Conservation (phyloP, 805 yeast species). For the Candida peoriensis region DNA sequence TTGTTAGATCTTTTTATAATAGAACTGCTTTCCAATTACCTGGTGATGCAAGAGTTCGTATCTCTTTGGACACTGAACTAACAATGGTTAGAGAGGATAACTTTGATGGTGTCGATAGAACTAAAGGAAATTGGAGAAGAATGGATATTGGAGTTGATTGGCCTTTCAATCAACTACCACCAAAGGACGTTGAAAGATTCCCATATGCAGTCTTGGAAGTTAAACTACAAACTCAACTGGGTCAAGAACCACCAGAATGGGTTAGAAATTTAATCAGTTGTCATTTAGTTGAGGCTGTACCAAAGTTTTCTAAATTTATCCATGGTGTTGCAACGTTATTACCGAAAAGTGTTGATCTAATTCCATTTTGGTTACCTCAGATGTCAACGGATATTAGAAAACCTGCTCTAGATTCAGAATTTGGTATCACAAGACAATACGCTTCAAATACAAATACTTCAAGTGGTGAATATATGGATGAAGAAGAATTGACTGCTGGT, state of each 20-base stretch:
- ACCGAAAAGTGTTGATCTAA: constrained; percentile 74
- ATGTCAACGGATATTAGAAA: constrained; percentile 94
- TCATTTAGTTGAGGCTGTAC: constrained; percentile 96
- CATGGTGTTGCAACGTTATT: constrained; percentile 94
- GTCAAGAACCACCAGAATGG: constrained; percentile 99
- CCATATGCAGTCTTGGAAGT: constrained; percentile 98
- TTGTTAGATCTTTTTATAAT: constrained; percentile 91
- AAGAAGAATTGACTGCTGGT: constrained; percentile 56
- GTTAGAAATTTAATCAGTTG: constrained; percentile 86
- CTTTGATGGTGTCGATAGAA: constrained; percentile 88
- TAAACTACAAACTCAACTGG: constrained; percentile 93
- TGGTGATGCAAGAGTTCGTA: constrained; percentile 98
- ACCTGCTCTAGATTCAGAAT: constrained; percentile 45
- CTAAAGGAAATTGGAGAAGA: constrained; percentile 94
- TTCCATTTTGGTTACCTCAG: constrained; percentile 98
- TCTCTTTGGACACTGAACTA: constrained; percentile 93
- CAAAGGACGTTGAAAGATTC: constrained; percentile 82
- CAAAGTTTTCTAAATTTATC: constrained; percentile 94
- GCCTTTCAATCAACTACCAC: constrained; percentile 86
- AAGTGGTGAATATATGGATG: constrained; percentile 59
- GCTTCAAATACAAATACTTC: constrained; percentile 26
- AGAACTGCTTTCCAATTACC: constrained; percentile 99
- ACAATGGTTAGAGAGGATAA: constrained; percentile 98
- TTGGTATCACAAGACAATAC: constrained; percentile 26
- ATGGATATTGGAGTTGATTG: constrained; percentile 97